Conservation (phyloP, 2,329 filamentous ascomycete genomes). For the Ophiostoma sp. region DNA sequence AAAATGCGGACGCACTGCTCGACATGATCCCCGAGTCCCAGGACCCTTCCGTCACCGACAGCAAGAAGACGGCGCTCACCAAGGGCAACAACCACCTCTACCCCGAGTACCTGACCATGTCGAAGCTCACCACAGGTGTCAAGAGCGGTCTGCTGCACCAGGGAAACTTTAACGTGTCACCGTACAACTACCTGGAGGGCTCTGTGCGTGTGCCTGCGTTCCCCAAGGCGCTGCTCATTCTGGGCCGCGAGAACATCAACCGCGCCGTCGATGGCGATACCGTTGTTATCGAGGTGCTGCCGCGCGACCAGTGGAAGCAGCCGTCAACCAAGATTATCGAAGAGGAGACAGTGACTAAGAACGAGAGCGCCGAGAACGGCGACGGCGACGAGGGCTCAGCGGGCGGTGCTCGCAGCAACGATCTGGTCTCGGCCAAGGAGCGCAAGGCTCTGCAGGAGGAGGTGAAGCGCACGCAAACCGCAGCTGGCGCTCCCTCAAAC, state of each 20-base stretch:
- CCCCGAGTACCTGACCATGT: slow-evolving; percentile 81
- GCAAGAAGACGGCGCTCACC: slow-evolving; percentile 30
- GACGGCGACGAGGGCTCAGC: slow-evolving; percentile 59
- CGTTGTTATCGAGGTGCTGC: slow-evolving; percentile 87
- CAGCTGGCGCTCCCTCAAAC: slow-evolving; percentile 64
- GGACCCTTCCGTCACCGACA: slow-evolving; percentile 59
- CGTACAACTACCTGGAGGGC: slow-evolving; percentile 96
- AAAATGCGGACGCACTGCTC: slow-evolving; percentile 77
- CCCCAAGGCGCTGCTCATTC: slow-evolving; percentile 77
- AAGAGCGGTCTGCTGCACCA: slow-evolving; percentile 87
- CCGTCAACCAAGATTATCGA: slow-evolving; percentile 95
- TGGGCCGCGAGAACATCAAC: slow-evolving; percentile 95
- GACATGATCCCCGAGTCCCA: slow-evolving; percentile 87
- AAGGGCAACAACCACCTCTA: slow-evolving; percentile 65
- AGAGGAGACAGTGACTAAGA: slow-evolving; percentile 83
- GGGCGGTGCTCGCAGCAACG: slow-evolving; percentile 16
- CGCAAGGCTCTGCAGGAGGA: slow-evolving; percentile 83
- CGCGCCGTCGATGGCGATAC: slow-evolving; percentile 85
- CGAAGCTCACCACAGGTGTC: slow-evolving; percentile 89
- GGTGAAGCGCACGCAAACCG: slow-evolving; percentile 77
- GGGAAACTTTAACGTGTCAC: slow-evolving; percentile 91
- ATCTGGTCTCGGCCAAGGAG: slow-evolving; percentile 84
- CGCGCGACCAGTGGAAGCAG: slow-evolving; percentile 93
- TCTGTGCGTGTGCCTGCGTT: slow-evolving; percentile 87
- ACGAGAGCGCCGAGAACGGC: slow-evolving; percentile 74